phyloP scores from a whole-genome alignment of 495 filamentous ascomycete genomes.

The Aspergillus conjunctus region DNA sequence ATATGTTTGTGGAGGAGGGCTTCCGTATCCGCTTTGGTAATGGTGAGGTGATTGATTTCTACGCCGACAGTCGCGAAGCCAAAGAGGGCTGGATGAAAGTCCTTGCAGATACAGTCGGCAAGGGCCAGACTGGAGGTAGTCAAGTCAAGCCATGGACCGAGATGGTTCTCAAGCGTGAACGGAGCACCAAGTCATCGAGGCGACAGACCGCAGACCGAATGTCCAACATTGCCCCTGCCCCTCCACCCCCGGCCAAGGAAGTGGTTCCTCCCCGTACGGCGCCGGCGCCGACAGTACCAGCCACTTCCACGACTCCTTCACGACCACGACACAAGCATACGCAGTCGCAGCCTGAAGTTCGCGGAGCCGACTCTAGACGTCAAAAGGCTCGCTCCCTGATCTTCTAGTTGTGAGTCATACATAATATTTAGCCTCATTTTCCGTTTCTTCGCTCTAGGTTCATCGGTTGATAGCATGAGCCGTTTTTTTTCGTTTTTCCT shows the following conservation, averaged over 20 bases:
- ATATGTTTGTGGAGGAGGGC: conserved; percentile 99
- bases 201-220: conserved; percentile 36
- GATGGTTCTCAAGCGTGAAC: conserved; percentile 64
- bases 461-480: not conserved
- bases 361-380: conserved; percentile 41
- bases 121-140: conserved; percentile 52
- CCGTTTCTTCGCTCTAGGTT: conserved; percentile 1
- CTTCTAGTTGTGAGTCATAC: conserved; percentile 28
- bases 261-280: conserved; percentile 33
- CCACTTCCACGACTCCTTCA: conserved; percentile 22
- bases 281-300: conserved; percentile 32
- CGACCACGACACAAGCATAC: conserved; percentile 47
- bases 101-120: conserved; percentile 80
- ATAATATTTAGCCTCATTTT: not conserved
- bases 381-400: conserved; percentile 51
- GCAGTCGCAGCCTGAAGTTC: conserved; percentile 47
- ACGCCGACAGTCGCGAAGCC: conserved; percentile 80
- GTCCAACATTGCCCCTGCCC: conserved; percentile 20
- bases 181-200: conserved; percentile 36
- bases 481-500: conserved; percentile 3
- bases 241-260: conserved; percentile 30
- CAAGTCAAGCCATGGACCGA: conserved; percentile 74
- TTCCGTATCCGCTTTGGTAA: conserved; percentile 98
- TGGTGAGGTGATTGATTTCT: conserved; percentile 97
- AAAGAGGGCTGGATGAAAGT: conserved; percentile 96